Percentiles rank a stretch among this genome's conserved stretches.
Evolutionary conservation across 768 basidiomycete genomes (phyloP).

Genomic region (Guyanaporus albipodus): DNA sequence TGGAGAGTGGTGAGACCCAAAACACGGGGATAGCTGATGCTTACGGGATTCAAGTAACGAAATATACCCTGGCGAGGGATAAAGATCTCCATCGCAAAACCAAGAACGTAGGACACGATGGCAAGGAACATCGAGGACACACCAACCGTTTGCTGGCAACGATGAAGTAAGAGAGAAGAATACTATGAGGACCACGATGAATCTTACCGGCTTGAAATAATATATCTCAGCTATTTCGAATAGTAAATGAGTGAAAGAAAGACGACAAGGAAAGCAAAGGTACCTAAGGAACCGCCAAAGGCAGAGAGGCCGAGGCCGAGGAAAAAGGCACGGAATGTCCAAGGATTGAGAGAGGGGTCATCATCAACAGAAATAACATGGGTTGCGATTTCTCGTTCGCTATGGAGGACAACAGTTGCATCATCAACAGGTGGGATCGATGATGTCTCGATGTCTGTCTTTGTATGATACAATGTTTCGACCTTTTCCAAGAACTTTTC

Average conservation of each 20-base stretch:
- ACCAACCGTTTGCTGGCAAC: slow-evolving; percentile 43
- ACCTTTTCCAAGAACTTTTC: slow-evolving; percentile 10
- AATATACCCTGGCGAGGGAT: slow-evolving; percentile 45
- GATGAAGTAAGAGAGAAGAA: not conserved
- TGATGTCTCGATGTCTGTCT: slow-evolving; percentile 33
- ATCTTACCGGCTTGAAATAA: slow-evolving; percentile 52
- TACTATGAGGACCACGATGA: not conserved
- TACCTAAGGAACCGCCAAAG: slow-evolving; percentile 50
- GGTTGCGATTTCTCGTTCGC: slow-evolving; percentile 46
- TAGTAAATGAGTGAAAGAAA: not conserved
- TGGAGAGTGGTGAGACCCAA: slow-evolving; percentile 16
- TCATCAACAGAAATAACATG: slow-evolving; percentile 41
- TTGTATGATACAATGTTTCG: slow-evolving; percentile 16
- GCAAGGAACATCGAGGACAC: slow-evolving; percentile 54
- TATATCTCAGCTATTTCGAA: slow-evolving; percentile 46
- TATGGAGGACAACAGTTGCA: slow-evolving; percentile 28
- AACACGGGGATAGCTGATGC: not conserved
- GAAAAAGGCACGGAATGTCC: slow-evolving; percentile 44
- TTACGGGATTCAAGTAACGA: slow-evolving; percentile 48
- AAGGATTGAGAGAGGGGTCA: slow-evolving; percentile 26
- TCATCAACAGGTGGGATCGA: slow-evolving; percentile 5
- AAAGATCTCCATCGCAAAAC: slow-evolving; percentile 42
- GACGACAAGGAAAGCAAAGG: not conserved
- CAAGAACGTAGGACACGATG: slow-evolving; percentile 48
- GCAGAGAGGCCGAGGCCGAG: slow-evolving; percentile 52